These are phyloP conservation scores for Ichthyophonus hoferi DNA, from an alignment of 208 protist genomes.

Conservation along the genomic window DNA sequence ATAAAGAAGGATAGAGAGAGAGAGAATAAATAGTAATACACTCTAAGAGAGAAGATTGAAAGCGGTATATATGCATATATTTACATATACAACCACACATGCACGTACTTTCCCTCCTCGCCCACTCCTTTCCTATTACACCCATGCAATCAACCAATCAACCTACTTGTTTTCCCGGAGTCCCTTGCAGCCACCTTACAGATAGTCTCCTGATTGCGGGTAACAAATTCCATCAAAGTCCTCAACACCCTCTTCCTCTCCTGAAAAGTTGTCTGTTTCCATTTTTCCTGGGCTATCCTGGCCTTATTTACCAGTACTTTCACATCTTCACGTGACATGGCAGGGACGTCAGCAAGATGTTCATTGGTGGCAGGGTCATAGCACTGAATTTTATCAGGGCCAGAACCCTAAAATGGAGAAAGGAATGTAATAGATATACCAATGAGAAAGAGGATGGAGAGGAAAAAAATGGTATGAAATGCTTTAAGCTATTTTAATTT, in stretches of 20 bases:
- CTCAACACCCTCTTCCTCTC: slow-evolving; percentile 9
- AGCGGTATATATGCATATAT: no score
- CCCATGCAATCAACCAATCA: not conserved
- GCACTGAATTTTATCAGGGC: not conserved
- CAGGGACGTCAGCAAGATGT: not conserved
- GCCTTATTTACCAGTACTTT: not conserved
- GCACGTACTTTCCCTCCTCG: not conserved
- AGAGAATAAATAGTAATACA: no score
- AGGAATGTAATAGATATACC: not conserved
- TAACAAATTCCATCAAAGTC: slow-evolving; percentile 18
- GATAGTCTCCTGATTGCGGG: slow-evolving; percentile 34
- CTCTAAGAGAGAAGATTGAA: no score
- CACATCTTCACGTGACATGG: slow-evolving; percentile 8
- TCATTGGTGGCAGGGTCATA: slow-evolving; percentile 11
- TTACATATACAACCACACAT: not conserved
- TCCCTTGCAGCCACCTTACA: slow-evolving; percentile 24
- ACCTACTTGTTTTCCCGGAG: slow-evolving; percentile 42
- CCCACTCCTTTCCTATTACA: not conserved
- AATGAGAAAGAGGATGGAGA: not conserved
- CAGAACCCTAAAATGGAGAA: not conserved
- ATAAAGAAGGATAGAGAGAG: no score
- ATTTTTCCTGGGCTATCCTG: not conserved
- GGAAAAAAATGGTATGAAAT: no score
- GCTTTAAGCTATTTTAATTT: no score
- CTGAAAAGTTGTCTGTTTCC: slow-evolving; percentile 20